Conservation (phyloP, 2,329 filamentous ascomycete genomes). For the Rhexocercosporidium sp. region DNA sequence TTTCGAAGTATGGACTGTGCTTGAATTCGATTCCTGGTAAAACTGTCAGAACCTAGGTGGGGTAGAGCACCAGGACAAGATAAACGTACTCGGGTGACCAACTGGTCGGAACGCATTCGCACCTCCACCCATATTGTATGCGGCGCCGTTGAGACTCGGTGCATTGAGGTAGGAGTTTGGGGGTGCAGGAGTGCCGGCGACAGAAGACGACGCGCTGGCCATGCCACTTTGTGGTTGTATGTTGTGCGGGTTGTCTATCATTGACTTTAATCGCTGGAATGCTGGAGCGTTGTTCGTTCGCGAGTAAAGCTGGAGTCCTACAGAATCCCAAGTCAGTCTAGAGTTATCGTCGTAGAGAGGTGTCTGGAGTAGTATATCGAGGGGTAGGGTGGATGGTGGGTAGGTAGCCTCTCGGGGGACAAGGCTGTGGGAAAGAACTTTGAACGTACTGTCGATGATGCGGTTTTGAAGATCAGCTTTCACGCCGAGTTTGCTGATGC, state of each 20-base stretch:
- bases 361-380: neutral
- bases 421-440: slow-evolving; percentile 24
- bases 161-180: slow-evolving; percentile 16
- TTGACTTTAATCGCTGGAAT: slow-evolving; percentile 37
- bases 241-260: slow-evolving; percentile 35
- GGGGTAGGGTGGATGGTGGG: neutral
- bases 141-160: slow-evolving; percentile 9
- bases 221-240: slow-evolving; percentile 11
- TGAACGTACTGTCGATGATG: slow-evolving; percentile 75
- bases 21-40: slow-evolving; percentile 61
- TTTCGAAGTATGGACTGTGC: slow-evolving; percentile 83
- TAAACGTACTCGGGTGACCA: slow-evolving; percentile 21
- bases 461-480: slow-evolving; percentile 83
- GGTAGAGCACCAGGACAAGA: neutral
- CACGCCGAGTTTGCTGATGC: slow-evolving; percentile 78
- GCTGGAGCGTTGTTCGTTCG: slow-evolving; percentile 29
- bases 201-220: slow-evolving; percentile 29
- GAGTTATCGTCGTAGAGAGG: slow-evolving; percentile 4
- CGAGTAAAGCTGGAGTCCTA: slow-evolving; percentile 35
- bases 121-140: slow-evolving; percentile 28
- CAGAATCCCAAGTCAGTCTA: slow-evolving; percentile 12
- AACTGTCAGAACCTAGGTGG: slow-evolving; percentile 22
- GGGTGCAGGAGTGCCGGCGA: slow-evolving; percentile 22
- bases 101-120: slow-evolving; percentile 13
- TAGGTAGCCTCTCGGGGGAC: slow-evolving; percentile 1